Conservation (phyloP, 306 rosid genomes). For the Lotus japonicus region DNA sequence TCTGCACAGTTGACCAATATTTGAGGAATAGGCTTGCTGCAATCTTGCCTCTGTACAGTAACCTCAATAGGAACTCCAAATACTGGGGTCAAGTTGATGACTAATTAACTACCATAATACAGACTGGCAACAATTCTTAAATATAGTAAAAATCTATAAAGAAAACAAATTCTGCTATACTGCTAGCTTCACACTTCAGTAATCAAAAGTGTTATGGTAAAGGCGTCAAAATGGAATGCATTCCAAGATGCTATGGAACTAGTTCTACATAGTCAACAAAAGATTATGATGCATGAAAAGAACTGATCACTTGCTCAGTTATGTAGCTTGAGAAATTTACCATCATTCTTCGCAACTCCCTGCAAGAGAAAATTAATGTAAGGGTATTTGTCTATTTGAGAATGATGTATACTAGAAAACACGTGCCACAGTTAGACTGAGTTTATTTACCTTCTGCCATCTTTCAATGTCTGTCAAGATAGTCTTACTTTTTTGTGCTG, state of each 20-base stretch:
- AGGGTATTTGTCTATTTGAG: conserved; percentile 16
- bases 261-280: not conserved
- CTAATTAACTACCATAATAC: conserved; percentile 9
- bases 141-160: not conserved
- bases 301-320: not conserved
- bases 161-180: not conserved
- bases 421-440: not conserved
- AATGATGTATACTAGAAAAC: not conserved
- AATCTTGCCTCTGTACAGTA: conserved; percentile 73
- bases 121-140: not conserved
- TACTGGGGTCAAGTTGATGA: conserved; percentile 39
- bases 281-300: conserved; percentile 6
- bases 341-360: conserved; percentile 96
- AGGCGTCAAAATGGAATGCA: not conserved
- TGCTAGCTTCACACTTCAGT: not conserved
- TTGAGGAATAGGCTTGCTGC: conserved; percentile 68
- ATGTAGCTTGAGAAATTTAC: conserved; percentile 43
- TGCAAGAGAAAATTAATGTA: conserved; percentile 31
- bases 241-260: conserved; percentile 5
- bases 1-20: conserved; percentile 85
- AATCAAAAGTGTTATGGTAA: not conserved
- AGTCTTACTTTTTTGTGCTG: conserved; percentile 82
- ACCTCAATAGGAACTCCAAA: conserved; percentile 92
- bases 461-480: conserved; percentile 91
- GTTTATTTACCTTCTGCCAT: conserved; percentile 87